Conservation (phyloP, 1,139 yeast genomes). For the Scheffersomyces titani region DNA sequence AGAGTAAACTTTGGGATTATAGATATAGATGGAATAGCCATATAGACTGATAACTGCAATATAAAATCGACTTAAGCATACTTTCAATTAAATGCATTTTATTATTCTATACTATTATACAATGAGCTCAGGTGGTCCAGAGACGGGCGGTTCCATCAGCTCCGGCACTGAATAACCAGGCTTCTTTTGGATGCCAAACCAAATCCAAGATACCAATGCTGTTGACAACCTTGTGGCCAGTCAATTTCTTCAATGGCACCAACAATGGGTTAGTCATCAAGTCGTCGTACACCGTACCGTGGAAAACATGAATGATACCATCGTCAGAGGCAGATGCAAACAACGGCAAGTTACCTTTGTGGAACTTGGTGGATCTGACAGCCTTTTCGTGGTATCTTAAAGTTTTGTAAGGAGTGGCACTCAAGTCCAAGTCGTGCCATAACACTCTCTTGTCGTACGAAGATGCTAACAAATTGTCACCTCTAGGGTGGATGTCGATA, state of each 20-base stretch:
- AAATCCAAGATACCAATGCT: conserved; percentile 89
- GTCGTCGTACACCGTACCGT: conserved; percentile 95
- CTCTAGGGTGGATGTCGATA: conserved; percentile 93
- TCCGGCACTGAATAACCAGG: conserved; percentile 98
- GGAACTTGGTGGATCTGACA: conserved; percentile 85
- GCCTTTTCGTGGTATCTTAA: conserved; percentile 94
- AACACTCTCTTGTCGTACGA: conserved; percentile 93
- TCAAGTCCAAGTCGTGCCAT: conserved; percentile 95
- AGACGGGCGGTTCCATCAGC: conserved; percentile 95
- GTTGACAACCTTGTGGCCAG: conserved; percentile 83
- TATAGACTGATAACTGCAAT: too few species aligned
- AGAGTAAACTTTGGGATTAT: too few species aligned
- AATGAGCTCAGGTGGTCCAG: conserved; percentile 71
- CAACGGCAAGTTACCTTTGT: conserved; percentile 76
- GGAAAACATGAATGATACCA: conserved; percentile 91
- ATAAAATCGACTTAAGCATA: too few species aligned
- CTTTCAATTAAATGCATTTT: not conserved
- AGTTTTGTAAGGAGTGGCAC: conserved; percentile 91
- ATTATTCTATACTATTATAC: conserved; percentile 3
- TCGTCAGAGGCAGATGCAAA: conserved; percentile 98
- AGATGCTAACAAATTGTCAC: conserved; percentile 90
- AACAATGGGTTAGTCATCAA: conserved; percentile 92
- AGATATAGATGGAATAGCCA: not conserved
- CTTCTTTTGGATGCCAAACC: conserved; percentile 97
- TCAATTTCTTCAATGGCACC: conserved; percentile 92